Evolutionary conservation across 2,329 filamentous ascomycete species (phyloP), one percentile per base, ranked within the genome.

Genomic region (Ilyonectria mors-panacis): DNA sequence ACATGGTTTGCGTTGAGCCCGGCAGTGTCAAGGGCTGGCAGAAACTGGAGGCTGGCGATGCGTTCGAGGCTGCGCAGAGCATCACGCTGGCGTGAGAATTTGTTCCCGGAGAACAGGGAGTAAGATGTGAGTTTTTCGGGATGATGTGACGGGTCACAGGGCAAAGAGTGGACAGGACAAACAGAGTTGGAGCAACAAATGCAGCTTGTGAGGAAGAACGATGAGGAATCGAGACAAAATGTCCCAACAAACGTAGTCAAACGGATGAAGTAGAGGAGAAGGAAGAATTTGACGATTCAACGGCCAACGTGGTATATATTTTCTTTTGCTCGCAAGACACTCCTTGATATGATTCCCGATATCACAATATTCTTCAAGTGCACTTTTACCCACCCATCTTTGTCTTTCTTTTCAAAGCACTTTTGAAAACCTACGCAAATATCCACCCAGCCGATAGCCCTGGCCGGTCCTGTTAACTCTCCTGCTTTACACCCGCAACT

Each of bases 1-100:
- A 94, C 66, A 98, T 98, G 94, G 85, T 99, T 48, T 98, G 96
- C 78, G 89, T 98, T 57, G 96, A 99, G 86, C 93, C 95, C 2
- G 96, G 96, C 13, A 88, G 91, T 10, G 95, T 98, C 19, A 87
- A 88, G 72, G 89, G 86, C 6, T 98, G 94, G 93, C 91, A 92
- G 82, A 93, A 90, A 73, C 84, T 98, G 73, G 96, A 98, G 79
- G 90, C 91, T 51, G 94, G 94, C 2, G 90, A 92, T 73, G 85
- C 87, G 2, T 89, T 89, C 75, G 87, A 91, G 79, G 89, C 89
- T 7, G 87, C 87, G 15, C 88, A 91, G 81, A 86, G 85, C 5
- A 88, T 91, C 68, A 78, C 75, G 30, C 70, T 84, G 33, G 74
- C 71, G 56, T 83, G 75, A 78, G 21, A 60, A 58, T 45, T 37